Conservation (phyloP, 352 stramenopile species). For the Pythium apleroticum region DNA sequence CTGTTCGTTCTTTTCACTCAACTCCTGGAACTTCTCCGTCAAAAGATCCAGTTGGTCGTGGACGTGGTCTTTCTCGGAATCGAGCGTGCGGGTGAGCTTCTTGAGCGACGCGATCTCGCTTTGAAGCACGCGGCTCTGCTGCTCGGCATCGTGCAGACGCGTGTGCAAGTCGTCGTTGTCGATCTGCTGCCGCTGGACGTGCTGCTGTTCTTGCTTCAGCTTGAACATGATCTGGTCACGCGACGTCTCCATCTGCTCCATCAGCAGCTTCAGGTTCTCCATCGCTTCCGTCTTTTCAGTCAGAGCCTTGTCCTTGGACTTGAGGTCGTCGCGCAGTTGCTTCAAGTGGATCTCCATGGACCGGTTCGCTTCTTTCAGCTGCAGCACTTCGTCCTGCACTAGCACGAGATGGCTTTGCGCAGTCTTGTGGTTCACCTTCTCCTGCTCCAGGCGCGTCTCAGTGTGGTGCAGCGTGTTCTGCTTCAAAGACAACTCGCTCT, state of each 20-base stretch:
- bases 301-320: slow-evolving; percentile 51
- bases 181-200: slow-evolving; percentile 53
- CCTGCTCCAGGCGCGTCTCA: slow-evolving; percentile 66
- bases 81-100: slow-evolving; percentile 62
- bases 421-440: slow-evolving; percentile 55
- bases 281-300: slow-evolving; percentile 65
- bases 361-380: slow-evolving; percentile 50
- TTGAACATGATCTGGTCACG: slow-evolving; percentile 79
- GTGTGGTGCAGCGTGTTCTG: slow-evolving; percentile 52
- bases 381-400: slow-evolving; percentile 57
- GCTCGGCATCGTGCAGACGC: slow-evolving; percentile 47
- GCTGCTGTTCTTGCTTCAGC: slow-evolving; percentile 70
- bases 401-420: slow-evolving; percentile 58
- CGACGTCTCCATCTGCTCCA: slow-evolving; percentile 84
- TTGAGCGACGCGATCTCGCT: slow-evolving; percentile 63
- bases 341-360: slow-evolving; percentile 56
- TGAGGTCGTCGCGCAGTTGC: slow-evolving; percentile 58
- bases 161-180: slow-evolving; percentile 54
- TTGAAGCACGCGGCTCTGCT: slow-evolving; percentile 40
- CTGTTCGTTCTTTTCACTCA: slow-evolving; percentile 49
- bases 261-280: slow-evolving; percentile 70
- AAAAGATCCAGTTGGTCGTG: slow-evolving; percentile 69
- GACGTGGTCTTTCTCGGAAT: slow-evolving; percentile 70
- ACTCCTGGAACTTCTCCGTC: slow-evolving; percentile 68
- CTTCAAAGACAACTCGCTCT: slow-evolving; percentile 61